phyloP scores from a whole-genome alignment of 2,329 filamentous ascomycete genomes.

The Penicillium digitatum region DNA sequence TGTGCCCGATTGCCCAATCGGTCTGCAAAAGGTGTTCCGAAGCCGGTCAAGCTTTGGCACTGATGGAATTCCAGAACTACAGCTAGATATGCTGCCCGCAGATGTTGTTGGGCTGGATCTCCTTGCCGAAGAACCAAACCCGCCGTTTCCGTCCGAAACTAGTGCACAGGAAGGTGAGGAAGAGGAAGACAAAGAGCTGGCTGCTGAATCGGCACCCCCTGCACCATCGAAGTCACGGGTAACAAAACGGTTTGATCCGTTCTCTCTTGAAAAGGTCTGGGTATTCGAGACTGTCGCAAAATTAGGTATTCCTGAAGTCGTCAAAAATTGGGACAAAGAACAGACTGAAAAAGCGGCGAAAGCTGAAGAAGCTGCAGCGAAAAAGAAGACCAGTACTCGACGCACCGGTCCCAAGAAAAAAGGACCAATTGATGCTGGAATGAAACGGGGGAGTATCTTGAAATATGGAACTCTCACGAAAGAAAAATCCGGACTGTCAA shows the following conservation, averaged over 20 bases:
- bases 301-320: constrained; percentile 60
- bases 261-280: constrained; percentile 64
- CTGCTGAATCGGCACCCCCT: constrained; percentile 20
- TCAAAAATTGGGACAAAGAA: constrained; percentile 60
- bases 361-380: constrained; percentile 18
- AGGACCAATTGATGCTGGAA: constrained; percentile 38
- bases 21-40: constrained; percentile 65
- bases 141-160: constrained; percentile 38
- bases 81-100: constrained; percentile 71
- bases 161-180: constrained; percentile 29
- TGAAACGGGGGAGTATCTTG: constrained; percentile 41
- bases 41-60: constrained; percentile 68
- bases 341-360: constrained; percentile 31
- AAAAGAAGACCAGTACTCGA: constrained; percentile 28
- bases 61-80: constrained; percentile 71
- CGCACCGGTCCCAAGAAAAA: constrained; percentile 34
- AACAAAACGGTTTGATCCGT: constrained; percentile 57
- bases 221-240: constrained; percentile 26
- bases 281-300: constrained; percentile 62
- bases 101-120: constrained; percentile 76
- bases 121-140: constrained; percentile 64
- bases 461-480: constrained; percentile 42
- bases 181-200: constrained; percentile 30
- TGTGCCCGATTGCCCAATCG: constrained; percentile 45
- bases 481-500: constrained; percentile 28